phyloP scores from a whole-genome alignment of 2,329 filamentous ascomycete genomes.

The Cercospora citrullina region DNA sequence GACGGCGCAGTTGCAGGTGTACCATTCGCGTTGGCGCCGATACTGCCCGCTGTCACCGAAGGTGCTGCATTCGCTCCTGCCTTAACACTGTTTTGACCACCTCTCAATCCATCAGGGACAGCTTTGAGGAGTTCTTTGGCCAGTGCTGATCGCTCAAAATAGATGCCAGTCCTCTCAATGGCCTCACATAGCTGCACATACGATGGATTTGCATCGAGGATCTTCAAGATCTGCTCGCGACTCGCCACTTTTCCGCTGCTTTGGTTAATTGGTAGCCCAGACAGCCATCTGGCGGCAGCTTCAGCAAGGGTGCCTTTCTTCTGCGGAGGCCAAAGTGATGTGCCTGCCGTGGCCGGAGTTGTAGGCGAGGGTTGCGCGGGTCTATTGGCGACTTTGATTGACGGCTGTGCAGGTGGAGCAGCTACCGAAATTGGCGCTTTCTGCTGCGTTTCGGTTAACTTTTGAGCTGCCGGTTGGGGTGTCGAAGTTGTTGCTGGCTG shows the following conservation, averaged over 20 bases:
- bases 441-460: conserved; percentile 8
- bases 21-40: conserved; percentile 6
- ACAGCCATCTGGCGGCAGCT: conserved; percentile 52
- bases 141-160: conserved; percentile 54
- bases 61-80: conserved; percentile 3
- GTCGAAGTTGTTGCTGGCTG: conserved; percentile 10
- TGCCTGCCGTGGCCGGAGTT: not conserved
- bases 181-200: conserved; percentile 58
- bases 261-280: conserved; percentile 46
- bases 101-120: conserved; percentile 42
- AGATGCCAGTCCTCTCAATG: conserved; percentile 52
- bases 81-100: conserved; percentile 24
- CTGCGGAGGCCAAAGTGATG: conserved; percentile 54
- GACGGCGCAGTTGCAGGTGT: conserved; percentile 11
- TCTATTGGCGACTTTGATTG: not conserved
- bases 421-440: not conserved
- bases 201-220: conserved; percentile 56
- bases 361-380: conserved; percentile 3
- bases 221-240: conserved; percentile 44
- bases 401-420: conserved; percentile 3
- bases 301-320: conserved; percentile 54
- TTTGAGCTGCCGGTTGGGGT: not conserved
- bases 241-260: conserved; percentile 45
- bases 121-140: conserved; percentile 53
- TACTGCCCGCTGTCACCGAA: not conserved